Evolutionary conservation across 2,329 filamentous ascomycete species (phyloP), one percentile per base, ranked within the genome.

Genomic region (Colletotrichum graminicola): DNA sequence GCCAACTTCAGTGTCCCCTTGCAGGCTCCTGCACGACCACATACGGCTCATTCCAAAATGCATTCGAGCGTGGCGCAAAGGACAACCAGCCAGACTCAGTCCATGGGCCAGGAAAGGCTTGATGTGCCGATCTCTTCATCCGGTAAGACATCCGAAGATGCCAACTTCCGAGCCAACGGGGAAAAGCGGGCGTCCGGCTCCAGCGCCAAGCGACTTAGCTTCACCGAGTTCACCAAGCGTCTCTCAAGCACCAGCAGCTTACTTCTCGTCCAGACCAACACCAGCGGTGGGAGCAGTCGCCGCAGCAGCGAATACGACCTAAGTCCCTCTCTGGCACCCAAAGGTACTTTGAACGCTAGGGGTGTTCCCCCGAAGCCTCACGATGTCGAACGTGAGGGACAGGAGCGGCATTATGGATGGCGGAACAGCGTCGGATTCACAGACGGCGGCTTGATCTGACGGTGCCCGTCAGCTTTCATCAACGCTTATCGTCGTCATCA

Each of bases 191-290:
- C 83, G 59, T 90, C 88, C 36, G 82, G 81, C 51, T 86, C 85
- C 14, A 89, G 86, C 77, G 80, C 81, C 57, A 90, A 90, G 81
- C 84, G 87, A 71, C 83, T 89, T 66, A 90, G 87, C 80, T 89
- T 91, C 74, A 87, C 84, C 75, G 89, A 91, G 65, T 89, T 90
- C 73, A 87, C 88, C 57, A 89, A 88, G 77, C 83, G 88, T 73
- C 78, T 91, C 65, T 90, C 88, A 75, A 90, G 86, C 77, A 90
- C 88, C 62, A 90, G 87, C 77, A 90, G 86, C 78, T 80, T 90
- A 76, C 81, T 91, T 64, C 82, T 90, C 56, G 83, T 89, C 66
- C 87, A 90, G 80, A 87, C 87, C 72, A 89, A 89, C 77, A 82
- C 83, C 71, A 85, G 83, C 72, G 80, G 79, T 70, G 79, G 80